Base-by-base conservation (phyloP, 164 flowering plant genomes). In the Malania oleifera region DNA sequence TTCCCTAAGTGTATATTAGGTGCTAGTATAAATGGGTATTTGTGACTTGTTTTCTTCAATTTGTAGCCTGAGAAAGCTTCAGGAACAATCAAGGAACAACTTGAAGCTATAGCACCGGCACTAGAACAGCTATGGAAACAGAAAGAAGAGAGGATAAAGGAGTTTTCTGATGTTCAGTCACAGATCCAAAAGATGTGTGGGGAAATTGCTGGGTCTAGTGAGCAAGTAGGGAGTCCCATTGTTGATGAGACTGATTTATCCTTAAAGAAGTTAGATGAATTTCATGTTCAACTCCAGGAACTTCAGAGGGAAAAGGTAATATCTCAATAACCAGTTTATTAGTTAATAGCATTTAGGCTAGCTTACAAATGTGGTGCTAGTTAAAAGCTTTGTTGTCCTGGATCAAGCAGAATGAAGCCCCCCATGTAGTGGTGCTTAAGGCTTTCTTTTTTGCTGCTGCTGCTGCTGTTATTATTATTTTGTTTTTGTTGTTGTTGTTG, bases 301-400 rank as follows among this genome's bases (percentile, higher is more conserved):
- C 97, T 93, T 72, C 95, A 93, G 50, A 88, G 81, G 51, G 97
- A 93, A 68, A 93, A 93, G 97, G 99, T 93, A 50, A 51, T 27
- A 35, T 0, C 8, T 27, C 28, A 43, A 7, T n/a, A 46, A 40
- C 17, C 18, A 23, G 11, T 52, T 1, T 22, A 39, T 20, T 28
- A 1, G 24, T 8, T 27, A 13, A 46, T 15, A 19, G 23, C n/a
- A 10, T 9, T 10, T 10, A 13, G 1, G 29, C 13, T 10, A 10
- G 10, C 34, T 47, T 4, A 18, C n/a, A n/a, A n/a, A n/a, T n/a
- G n/a, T n/a, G n/a, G n/a, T n/a, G n/a, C n/a, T n/a, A n/a, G n/a
- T n/a, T n/a, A n/a, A n/a, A n/a, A n/a, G n/a, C n/a, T n/a, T n/a
- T n/a, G n/a, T n/a, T n/a, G n/a, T n/a, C n/a, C n/a, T n/a, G n/a